A percentile compares a stretch with the other conserved stretches of the same genome.
Conservation (phyloP, 2,329 filamentous ascomycete species). For the Cladosporium cucumerinum region DNA sequence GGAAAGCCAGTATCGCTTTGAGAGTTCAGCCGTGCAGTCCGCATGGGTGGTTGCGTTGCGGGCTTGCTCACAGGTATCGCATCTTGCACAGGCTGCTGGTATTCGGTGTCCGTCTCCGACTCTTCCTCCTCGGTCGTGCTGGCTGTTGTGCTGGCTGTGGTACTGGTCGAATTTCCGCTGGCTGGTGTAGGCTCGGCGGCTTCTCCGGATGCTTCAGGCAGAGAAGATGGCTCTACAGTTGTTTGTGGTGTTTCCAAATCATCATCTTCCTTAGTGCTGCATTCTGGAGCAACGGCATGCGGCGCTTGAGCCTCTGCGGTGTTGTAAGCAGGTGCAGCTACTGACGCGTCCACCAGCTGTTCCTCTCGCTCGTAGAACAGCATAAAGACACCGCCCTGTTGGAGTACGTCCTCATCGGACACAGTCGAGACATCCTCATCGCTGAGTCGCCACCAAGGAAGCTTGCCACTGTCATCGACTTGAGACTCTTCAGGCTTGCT, state of each 20-base stretch:
- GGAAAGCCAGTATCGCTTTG: constrained; percentile 9
- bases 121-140: constrained; percentile 13
- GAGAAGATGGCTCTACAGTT: not conserved
- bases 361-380: constrained; percentile 77
- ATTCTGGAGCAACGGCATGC: not conserved
- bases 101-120: constrained; percentile 10
- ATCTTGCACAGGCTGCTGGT: not conserved
- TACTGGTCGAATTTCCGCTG: not conserved
- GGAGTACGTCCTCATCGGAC: constrained; percentile 68
- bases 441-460: constrained; percentile 85
- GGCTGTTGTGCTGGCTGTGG: constrained; percentile 1
- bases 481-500: constrained; percentile 25
- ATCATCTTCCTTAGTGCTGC: not conserved
- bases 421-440: constrained; percentile 79
- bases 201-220: not conserved
- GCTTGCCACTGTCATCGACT: constrained; percentile 28
- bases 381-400: constrained; percentile 88
- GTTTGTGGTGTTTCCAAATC: not conserved
- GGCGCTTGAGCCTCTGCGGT: not conserved
- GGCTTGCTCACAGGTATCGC: not conserved
- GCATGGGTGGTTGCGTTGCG: constrained; percentile 9
- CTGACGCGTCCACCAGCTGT: not conserved
- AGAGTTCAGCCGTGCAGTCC: constrained; percentile 3
- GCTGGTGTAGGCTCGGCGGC: not conserved
- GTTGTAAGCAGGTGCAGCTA: not conserved